Evolutionary conservation across 768 basidiomycete genomes (phyloP).

Genomic region (Psilocybe sp.): DNA sequence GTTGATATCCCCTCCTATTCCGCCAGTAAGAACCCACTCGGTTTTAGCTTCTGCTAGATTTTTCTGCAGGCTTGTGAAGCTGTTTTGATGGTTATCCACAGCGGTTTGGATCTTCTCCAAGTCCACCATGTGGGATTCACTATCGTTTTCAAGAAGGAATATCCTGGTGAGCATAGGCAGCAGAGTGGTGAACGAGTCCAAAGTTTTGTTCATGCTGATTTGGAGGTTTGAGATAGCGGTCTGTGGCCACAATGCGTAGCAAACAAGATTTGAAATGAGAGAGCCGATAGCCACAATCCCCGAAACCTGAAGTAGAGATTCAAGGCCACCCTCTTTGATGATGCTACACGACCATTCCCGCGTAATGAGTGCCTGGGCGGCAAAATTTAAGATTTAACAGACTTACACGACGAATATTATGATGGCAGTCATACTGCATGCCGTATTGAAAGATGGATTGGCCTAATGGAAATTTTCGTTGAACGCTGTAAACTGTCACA

Average conservation of each 20-base stretch:
- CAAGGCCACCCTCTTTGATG: slow-evolving; percentile 85
- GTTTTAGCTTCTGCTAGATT: slow-evolving; percentile 84
- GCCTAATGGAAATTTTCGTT: slow-evolving; percentile 25
- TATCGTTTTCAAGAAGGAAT: slow-evolving; percentile 78
- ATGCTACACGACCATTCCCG: slow-evolving; percentile 44
- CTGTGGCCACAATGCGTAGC: slow-evolving; percentile 81
- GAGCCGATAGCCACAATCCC: slow-evolving; percentile 79
- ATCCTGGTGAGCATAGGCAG: slow-evolving; percentile 77
- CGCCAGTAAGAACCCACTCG: slow-evolving; percentile 58
- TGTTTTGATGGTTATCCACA: slow-evolving; percentile 80
- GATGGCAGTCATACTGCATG: slow-evolving; percentile 83
- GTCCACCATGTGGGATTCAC: slow-evolving; percentile 47
- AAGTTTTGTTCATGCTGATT: slow-evolving; percentile 76
- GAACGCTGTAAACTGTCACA: neutral
- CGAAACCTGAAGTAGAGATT: slow-evolving; percentile 69
- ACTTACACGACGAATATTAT: slow-evolving; percentile 80
- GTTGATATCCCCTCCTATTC: slow-evolving; percentile 22
- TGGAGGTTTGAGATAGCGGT: slow-evolving; percentile 84
- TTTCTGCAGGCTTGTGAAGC: slow-evolving; percentile 87
- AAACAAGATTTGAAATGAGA: slow-evolving; percentile 77
- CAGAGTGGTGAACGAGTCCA: slow-evolving; percentile 87
- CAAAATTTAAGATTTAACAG: neutral
- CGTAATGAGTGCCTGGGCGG: slow-evolving; percentile 3
- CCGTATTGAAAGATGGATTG: slow-evolving; percentile 83
- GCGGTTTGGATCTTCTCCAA: slow-evolving; percentile 72